A percentile compares a stretch with the other conserved stretches of the same genome.
phyloP scores from a whole-genome alignment of 495 filamentous ascomycete genomes.

The Platismatia glauca region DNA sequence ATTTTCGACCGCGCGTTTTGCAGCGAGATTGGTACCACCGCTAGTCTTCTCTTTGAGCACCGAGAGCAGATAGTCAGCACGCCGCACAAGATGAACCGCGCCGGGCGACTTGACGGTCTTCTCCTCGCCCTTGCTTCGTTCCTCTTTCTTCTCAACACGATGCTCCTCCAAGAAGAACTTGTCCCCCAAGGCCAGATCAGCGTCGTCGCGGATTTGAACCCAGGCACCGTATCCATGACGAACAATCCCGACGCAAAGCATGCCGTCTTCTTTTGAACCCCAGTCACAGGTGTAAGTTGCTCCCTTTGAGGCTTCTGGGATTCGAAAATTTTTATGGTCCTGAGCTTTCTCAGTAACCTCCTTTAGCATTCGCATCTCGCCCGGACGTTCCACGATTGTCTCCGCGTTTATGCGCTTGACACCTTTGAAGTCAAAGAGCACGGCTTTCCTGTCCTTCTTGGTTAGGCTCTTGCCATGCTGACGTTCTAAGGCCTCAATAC shows the following conservation, averaged over 20 bases:
- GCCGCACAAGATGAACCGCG: constrained; percentile 89
- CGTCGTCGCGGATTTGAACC: constrained; percentile 84
- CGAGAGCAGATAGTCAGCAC: constrained; percentile 87
- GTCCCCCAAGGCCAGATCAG: constrained; percentile 73
- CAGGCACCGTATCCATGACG: constrained; percentile 92
- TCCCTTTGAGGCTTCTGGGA: constrained; percentile 83
- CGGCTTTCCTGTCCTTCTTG: constrained; percentile 95
- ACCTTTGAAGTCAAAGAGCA: constrained; percentile 84
- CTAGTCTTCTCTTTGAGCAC: constrained; percentile 73
- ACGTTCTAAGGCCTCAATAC: constrained; percentile 53
- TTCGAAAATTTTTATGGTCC: constrained; percentile 68
- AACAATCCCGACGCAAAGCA: constrained; percentile 89
- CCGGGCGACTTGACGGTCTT: constrained; percentile 84
- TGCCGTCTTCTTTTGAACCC: constrained; percentile 89
- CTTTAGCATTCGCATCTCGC: constrained; percentile 75
- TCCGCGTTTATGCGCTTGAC: constrained; percentile 92
- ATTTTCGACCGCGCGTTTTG: constrained; percentile 77
- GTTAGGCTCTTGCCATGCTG: constrained; percentile 64
- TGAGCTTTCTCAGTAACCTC: constrained; percentile 53
- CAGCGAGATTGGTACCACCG: constrained; percentile 53
- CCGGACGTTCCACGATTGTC: constrained; percentile 80
- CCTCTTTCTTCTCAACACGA: constrained; percentile 92
- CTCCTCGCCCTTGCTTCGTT: constrained; percentile 67
- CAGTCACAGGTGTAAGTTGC: constrained; percentile 80
- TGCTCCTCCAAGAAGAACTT: constrained; percentile 98